Base-by-base conservation (phyloP, 2,329 filamentous ascomycete species). In the Akanthomyces muscarius region DNA sequence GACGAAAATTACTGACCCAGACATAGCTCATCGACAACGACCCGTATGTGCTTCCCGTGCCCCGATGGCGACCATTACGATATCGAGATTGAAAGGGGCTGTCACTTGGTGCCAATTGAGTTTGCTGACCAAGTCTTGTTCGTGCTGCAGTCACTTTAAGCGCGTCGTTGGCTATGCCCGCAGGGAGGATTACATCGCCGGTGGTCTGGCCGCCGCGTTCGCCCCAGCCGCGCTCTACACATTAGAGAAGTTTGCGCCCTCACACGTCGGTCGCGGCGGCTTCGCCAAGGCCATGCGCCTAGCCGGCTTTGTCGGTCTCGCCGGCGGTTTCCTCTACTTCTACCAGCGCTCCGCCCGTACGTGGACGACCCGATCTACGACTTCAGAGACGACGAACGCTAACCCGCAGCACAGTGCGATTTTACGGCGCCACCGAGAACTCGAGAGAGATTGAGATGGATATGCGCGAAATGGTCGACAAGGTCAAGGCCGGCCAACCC, bases 401-500 rank as follows among this genome's bases (percentile, higher is more conserved):
- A 61, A 66, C 61, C 62, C 56, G 41, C 52, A 13, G 2, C 7
- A 47, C 36, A 97, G 92, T 94, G 72, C 90, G 95, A 68, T 98
- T 99, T 80, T 98, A 97, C 80, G 95, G 95, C 71, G 91, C 93
- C 78, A 88, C 86, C 54, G 95, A 99, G 78, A 99, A 99, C 79
- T 80, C 88, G 61, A 88, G 95, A 71, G 95, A 99, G 77, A 81
- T 95, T 63, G 90, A 97, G 67, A 89, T 96, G 89, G 95, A 99
- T 75, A 98, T 98, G 93, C 86, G 86, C 68, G 95, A 99, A 79
- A 99, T 99, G 95, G 93, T 97, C 44, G 86, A 88, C 76, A 96
- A 94, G 79, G 93, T 98, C 75, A 99, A 98, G 85, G 86, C 84
- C 64, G 94, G 94, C 68, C 85, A 96, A 81, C 84, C 95, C 42